Evolutionary conservation across 345 rosid species (phyloP), one percentile per base, ranked within the genome.

Genomic region (Aethionema arabicum): DNA sequence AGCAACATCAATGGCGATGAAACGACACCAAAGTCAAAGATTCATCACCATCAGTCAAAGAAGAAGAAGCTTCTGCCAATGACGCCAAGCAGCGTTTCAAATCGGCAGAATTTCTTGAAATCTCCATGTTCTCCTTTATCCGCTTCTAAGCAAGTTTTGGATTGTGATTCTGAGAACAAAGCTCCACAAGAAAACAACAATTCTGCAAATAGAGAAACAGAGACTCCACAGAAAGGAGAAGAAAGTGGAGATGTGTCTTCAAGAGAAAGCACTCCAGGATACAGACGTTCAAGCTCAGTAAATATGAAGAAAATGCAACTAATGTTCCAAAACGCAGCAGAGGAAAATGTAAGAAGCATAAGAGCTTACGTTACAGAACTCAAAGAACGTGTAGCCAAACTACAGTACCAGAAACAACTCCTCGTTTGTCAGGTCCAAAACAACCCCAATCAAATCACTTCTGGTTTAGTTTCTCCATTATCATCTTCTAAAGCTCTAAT

Each of bases 371-470:
- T 92, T 33, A 92, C 97, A 0, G 96, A 89, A 74, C 78, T 92
- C 70, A 92, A 92, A 75, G 97, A 92, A 74, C 97, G 96, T 11
- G 93, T 92, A 44, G 99, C 97, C 8, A 92, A 92, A 68, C 72
- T 95, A 72, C 99, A 95, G 76, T 95, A 95, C 77, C 97, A 95
- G 77, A 95, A 95, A 81, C 99, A 95, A 70, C 86, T 95, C n/a
- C 97, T 95, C 67, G 99, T 95, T 78, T 85, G 95, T 74, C 99
- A 92, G 98, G 98, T 88, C 69, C 47, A 51, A 15, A 16, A 39
- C 14, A 36, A 7, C 37, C 4, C 5, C 21, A 45, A 6, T 37
- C 38, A 47, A 42, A 13, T 32, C 32, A 50, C 37, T 41, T 12
- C 8, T 48, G 53, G 14, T 48, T 32, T 48, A 49, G 14, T 48